A percentile compares a stretch with the other conserved stretches of the same genome.
These are phyloP conservation scores for Wickerhamomyces mucosus DNA, from an alignment of 805 yeast genomes.

Conservation along the genomic window DNA sequence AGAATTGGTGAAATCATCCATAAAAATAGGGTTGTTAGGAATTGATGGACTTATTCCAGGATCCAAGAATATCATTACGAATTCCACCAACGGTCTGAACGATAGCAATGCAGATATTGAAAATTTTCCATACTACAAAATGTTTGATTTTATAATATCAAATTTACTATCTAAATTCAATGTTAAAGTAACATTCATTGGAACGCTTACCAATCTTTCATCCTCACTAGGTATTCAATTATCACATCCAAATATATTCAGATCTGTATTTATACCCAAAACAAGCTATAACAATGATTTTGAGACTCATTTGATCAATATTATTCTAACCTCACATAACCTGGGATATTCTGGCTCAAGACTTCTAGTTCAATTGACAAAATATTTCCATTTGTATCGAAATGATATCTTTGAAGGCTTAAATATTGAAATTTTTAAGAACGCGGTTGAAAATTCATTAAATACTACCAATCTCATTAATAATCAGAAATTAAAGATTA, in stretches of 20 bases:
- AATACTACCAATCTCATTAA: constrained; percentile 8
- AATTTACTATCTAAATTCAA: constrained; percentile 20
- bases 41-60: constrained; percentile 31
- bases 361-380: constrained; percentile 36
- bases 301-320: constrained; percentile 33
- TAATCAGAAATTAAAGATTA: background rate
- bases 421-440: constrained; percentile 13
- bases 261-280: constrained; percentile 40
- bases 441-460: constrained; percentile 22
- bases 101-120: background rate
- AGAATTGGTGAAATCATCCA: constrained; percentile 12
- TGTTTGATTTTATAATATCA: constrained; percentile 3
- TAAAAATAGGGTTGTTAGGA: constrained; percentile 22
- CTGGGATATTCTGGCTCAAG: constrained; percentile 36
- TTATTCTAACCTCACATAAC: constrained; percentile 40
- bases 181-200: constrained; percentile 39
- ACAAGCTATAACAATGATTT: constrained; percentile 26
- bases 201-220: constrained; percentile 40
- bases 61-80: constrained; percentile 6
- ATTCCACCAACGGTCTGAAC: background rate
- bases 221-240: constrained; percentile 45
- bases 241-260: constrained; percentile 46
- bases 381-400: constrained; percentile 27
- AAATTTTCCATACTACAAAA: background rate
- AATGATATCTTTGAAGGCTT: constrained; percentile 17